phyloP scores from a whole-genome alignment of 2,329 filamentous ascomycete species.

The Diaporthe caulivora region DNA sequence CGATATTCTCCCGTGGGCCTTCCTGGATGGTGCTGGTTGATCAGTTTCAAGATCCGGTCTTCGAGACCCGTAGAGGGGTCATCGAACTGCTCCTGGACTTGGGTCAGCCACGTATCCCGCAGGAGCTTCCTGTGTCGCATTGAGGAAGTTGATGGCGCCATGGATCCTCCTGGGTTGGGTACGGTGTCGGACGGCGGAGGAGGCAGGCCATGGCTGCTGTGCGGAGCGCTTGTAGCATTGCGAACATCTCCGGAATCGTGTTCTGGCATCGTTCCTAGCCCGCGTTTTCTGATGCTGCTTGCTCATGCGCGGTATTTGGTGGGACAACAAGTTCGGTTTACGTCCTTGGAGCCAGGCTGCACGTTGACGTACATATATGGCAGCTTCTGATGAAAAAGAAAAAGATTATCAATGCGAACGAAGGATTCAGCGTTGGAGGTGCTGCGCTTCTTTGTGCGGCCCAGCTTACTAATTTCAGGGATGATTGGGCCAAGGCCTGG shows the following conservation, averaged over 20 bases:
- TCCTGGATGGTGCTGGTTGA: slow-evolving; percentile 4
- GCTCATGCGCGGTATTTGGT: background rate
- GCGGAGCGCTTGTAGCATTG: background rate
- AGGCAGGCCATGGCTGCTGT: background rate
- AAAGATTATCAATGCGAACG: background rate
- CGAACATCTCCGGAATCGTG: background rate
- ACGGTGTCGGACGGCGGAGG: background rate
- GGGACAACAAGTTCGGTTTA: background rate
- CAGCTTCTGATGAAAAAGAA: background rate
- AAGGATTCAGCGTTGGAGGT: background rate
- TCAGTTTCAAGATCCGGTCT: background rate
- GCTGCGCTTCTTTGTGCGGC: background rate
- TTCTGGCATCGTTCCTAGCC: background rate
- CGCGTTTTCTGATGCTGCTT: background rate
- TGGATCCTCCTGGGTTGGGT: background rate
- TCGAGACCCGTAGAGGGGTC: background rate
- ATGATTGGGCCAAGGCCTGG: background rate
- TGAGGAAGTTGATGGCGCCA: background rate
- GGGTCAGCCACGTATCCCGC: background rate
- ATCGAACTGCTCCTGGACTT: background rate
- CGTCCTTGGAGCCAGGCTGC: background rate
- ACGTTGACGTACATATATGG: background rate
- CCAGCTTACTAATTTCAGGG: background rate
- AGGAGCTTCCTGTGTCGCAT: background rate
- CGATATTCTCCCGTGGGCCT: background rate